phyloP scores from a whole-genome alignment of 768 basidiomycete genomes.

The Tulasnella sp. region DNA sequence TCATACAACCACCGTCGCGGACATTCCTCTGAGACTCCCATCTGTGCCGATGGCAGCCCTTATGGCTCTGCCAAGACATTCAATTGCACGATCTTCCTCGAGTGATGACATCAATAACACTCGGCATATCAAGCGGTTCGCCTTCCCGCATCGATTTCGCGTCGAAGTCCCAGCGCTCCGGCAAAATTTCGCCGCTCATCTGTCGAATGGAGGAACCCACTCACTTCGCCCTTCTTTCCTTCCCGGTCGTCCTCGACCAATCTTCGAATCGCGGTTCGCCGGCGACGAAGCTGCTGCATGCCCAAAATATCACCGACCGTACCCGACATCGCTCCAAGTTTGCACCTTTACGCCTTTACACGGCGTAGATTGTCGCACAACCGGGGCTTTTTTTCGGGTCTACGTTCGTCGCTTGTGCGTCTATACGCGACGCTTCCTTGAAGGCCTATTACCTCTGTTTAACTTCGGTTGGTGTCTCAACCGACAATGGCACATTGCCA shows the following conservation, averaged over 20 bases:
- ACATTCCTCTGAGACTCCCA: constrained; percentile 1
- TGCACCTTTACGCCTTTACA: not conserved
- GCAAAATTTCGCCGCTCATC: not conserved
- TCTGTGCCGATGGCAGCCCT: not conserved
- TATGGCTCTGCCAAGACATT: constrained; percentile 12
- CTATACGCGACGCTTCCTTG: not conserved
- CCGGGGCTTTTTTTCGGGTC: not conserved
- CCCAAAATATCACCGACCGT: constrained; percentile 2
- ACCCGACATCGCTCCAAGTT: constrained; percentile 13
- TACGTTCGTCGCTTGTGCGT: not conserved
- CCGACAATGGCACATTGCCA: too few relatives aligned
- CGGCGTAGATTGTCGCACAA: not conserved
- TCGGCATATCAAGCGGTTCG: not conserved
- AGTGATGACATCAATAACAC: not conserved
- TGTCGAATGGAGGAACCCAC: not conserved
- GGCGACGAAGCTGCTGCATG: not conserved
- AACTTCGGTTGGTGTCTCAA: not conserved
- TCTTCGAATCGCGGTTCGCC: too few relatives aligned
- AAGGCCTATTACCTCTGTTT: constrained; percentile 3
- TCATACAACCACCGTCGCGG: not conserved
- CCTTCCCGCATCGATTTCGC: not conserved
- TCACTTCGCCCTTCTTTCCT: not conserved
- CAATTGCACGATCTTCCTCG: not conserved
- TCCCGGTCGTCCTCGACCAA: not conserved
- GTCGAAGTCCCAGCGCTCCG: not conserved